These are phyloP conservation scores for Alloascoidea africana DNA, from an alignment of 805 yeast species.

Conservation along the genomic window DNA sequence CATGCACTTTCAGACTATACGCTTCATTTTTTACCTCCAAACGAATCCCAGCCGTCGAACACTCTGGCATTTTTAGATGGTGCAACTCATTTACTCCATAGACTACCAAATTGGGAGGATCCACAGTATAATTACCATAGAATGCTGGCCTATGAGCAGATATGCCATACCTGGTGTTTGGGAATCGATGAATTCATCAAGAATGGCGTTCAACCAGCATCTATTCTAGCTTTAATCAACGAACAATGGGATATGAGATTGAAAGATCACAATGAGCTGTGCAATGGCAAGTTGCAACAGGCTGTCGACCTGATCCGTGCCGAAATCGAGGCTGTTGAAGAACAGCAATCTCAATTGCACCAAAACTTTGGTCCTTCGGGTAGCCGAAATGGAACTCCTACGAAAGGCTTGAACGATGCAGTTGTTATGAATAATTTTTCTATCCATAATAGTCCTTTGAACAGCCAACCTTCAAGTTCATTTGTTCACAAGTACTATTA, in stretches of 20 bases:
- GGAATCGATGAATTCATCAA: conserved; percentile 23
- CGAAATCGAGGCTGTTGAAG: neutral
- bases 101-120: conserved; percentile 51
- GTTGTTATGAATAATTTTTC: neutral
- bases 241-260: conserved; percentile 26
- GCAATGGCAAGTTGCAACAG: conserved; percentile 25
- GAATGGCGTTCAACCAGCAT: conserved; percentile 21
- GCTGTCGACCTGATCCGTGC: conserved; percentile 23
- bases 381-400: too few species aligned
- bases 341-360: neutral
- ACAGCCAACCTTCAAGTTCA: neutral
- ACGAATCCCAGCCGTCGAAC: conserved; percentile 34
- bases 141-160: conserved; percentile 42
- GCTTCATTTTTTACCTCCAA: conserved; percentile 57
- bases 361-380: neutral
- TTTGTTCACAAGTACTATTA: neutral
- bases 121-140: conserved; percentile 24
- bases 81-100: conserved; percentile 42
- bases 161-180: conserved; percentile 40
- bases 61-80: conserved; percentile 49
- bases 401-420: neutral
- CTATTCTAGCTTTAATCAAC: conserved; percentile 20
- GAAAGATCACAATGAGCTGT: conserved; percentile 26
- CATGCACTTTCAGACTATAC: conserved; percentile 62
- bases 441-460: neutral